phyloP scores from a whole-genome alignment of 495 filamentous ascomycete species.

The Penicillium atrosanguineum region DNA sequence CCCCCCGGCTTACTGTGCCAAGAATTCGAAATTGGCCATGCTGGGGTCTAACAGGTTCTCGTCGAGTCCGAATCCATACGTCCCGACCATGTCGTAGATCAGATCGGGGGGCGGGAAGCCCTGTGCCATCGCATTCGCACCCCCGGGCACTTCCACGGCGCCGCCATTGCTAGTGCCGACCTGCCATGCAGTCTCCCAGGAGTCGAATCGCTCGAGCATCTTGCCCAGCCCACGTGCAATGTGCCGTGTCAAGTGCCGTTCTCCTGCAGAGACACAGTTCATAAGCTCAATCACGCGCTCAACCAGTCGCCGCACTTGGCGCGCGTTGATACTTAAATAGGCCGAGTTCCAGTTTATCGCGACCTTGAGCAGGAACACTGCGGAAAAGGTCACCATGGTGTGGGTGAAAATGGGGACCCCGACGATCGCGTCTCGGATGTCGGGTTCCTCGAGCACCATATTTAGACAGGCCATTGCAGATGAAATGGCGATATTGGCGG shows the following conservation, averaged over 20 bases:
- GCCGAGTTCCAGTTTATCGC: conserved; percentile 54
- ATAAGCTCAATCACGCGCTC: conserved; percentile 50
- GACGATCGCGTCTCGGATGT: conserved; percentile 58
- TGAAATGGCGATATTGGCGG: conserved; percentile 55
- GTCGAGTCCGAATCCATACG: conserved; percentile 48
- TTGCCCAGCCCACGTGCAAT: conserved; percentile 54
- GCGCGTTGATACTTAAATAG: conserved; percentile 41
- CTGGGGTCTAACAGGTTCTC: conserved; percentile 48
- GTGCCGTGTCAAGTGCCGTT: conserved; percentile 52
- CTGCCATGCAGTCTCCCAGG: conserved; percentile 42
- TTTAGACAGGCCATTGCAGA: conserved; percentile 55
- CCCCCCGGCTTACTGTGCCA: conserved; percentile 29
- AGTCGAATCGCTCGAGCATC: conserved; percentile 48
- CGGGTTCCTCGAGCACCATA: conserved; percentile 54
- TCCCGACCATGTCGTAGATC: conserved; percentile 50
- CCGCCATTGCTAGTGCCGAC: conserved; percentile 16
- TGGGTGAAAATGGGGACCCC: conserved; percentile 57
- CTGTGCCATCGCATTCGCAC: conserved; percentile 48
- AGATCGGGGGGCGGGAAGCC: conserved; percentile 47
- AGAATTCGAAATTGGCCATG: conserved; percentile 47
- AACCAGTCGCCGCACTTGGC: conserved; percentile 47
- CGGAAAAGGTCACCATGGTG: conserved; percentile 62
- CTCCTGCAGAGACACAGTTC: conserved; percentile 51
- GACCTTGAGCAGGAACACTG: conserved; percentile 56
- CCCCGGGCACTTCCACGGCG: conserved; percentile 34